phyloP scores from a whole-genome alignment of 192 early-diverging fungal species.

The Mortierella claussenii region DNA sequence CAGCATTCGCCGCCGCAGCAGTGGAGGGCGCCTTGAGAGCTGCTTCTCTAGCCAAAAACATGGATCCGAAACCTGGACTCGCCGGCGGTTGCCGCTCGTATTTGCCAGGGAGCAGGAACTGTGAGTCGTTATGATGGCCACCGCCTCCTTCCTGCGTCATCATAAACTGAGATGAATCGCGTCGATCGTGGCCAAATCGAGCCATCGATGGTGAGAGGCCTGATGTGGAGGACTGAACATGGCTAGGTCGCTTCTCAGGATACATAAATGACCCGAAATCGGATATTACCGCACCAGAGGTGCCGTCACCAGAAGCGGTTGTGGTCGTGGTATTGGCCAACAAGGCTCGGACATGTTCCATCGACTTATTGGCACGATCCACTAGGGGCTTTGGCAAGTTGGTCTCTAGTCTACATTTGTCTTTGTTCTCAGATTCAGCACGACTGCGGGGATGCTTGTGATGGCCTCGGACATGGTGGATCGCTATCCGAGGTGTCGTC shows the following conservation, averaged over 20 bases:
- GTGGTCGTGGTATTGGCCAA: neutral
- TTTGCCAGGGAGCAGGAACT: slow-evolving; percentile 30
- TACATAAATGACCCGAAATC: slow-evolving; percentile 30
- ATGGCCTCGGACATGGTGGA: slow-evolving; percentile 12
- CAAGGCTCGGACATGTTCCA: slow-evolving; percentile 29
- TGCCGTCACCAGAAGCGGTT: neutral
- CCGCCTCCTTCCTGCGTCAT: too few relatives aligned
- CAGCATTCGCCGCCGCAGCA: too few relatives aligned
- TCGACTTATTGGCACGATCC: slow-evolving; percentile 18
- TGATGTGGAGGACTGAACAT: neutral
- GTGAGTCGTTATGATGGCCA: slow-evolving; percentile 12
- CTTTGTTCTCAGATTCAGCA: neutral
- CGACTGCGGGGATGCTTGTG: too few relatives aligned
- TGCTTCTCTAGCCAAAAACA: slow-evolving; percentile 43
- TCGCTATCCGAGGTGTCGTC: neutral
- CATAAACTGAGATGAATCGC: slow-evolving; percentile 12
- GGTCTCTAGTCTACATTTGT: slow-evolving; percentile 9
- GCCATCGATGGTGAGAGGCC: slow-evolving; percentile 29
- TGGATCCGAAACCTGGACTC: slow-evolving; percentile 49
- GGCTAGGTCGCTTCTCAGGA: slow-evolving; percentile 22
- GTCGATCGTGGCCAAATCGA: slow-evolving; percentile 10
- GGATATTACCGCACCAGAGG: neutral
- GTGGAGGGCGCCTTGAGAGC: slow-evolving; percentile 15
- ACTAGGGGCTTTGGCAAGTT: slow-evolving; percentile 16
- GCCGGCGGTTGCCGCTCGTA: slow-evolving; percentile 37